These are phyloP conservation scores for Nyctanthes arbortristis DNA, from an alignment of 257 asterid genomes.

Conservation along the genomic window DNA sequence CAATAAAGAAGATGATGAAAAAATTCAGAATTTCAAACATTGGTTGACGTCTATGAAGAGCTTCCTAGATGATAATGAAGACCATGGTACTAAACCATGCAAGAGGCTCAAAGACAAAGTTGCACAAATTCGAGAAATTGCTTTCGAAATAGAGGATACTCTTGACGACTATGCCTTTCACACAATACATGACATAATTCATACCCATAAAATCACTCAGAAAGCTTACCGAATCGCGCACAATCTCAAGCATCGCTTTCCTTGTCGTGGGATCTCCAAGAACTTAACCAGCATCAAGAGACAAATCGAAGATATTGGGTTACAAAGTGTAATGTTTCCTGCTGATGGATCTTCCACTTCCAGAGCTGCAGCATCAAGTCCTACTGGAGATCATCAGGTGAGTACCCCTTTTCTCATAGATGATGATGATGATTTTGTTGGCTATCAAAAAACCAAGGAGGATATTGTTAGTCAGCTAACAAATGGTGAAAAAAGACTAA, in stretches of 20 bases:
- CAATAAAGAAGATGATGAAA: no score
- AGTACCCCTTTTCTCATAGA: constrained; percentile 35
- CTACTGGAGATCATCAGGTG: not conserved
- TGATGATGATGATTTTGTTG: constrained; percentile 33
- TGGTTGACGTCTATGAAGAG: constrained; percentile 20
- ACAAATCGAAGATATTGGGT: not conserved
- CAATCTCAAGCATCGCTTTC: constrained; percentile 14
- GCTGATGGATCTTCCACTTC: no score
- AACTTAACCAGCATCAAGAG: constrained; percentile 11
- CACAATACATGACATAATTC: constrained; percentile 19
- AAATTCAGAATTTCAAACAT: not conserved
- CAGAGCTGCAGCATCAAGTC: not conserved
- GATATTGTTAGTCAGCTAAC: constrained; percentile 8
- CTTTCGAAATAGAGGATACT: constrained; percentile 32
- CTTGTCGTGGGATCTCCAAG: constrained; percentile 4
- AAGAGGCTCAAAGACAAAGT: not conserved
- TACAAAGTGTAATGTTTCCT: not conserved
- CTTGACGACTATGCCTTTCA: constrained; percentile 30
- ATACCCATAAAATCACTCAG: not conserved
- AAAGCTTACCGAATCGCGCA: not conserved
- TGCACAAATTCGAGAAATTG: constrained; percentile 7
- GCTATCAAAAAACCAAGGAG: constrained; percentile 19
- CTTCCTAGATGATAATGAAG: constrained; percentile 16
- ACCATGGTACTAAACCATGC: not conserved
- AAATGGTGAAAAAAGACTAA: constrained; percentile 16